phyloP scores from a whole-genome alignment of 176 grass and related monocot genomes.

The Phoenix dactylifera region DNA sequence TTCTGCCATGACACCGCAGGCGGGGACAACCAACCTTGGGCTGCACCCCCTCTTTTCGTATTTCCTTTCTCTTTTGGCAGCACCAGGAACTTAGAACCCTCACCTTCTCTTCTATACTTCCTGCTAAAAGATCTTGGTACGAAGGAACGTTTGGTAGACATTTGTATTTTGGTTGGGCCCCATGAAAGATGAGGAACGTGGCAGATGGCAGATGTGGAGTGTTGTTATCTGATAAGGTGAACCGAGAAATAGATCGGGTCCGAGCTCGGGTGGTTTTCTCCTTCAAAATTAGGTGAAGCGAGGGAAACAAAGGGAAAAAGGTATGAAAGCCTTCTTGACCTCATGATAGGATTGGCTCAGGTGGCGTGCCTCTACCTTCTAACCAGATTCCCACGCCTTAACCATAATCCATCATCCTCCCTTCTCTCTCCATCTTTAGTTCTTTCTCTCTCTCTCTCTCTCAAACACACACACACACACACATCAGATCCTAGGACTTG shows the following conservation, averaged over 20 bases:
- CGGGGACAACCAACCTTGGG: slow-evolving; percentile 47
- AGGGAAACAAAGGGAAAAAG: slow-evolving; percentile 4
- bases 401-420: slow-evolving; percentile 9
- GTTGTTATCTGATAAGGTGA: no score
- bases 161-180: no score
- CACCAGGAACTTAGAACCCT: no score
- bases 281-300: no score
- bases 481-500: slow-evolving; percentile 3
- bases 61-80: neutral
- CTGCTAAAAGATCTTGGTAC: no score
- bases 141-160: no score
- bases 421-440: neutral
- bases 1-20: slow-evolving; percentile 36
- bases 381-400: slow-evolving; percentile 86
- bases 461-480: no score
- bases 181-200: no score
- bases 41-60: slow-evolving; percentile 13
- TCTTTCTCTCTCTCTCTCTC: neutral
- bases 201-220: no score
- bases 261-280: no score
- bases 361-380: slow-evolving; percentile 64
- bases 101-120: no score
- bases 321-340: slow-evolving; percentile 27
- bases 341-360: slow-evolving; percentile 66
- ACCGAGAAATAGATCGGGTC: no score